phyloP scores from a whole-genome alignment of 192 early-diverging fungal genomes.

The Podila verticillata region DNA sequence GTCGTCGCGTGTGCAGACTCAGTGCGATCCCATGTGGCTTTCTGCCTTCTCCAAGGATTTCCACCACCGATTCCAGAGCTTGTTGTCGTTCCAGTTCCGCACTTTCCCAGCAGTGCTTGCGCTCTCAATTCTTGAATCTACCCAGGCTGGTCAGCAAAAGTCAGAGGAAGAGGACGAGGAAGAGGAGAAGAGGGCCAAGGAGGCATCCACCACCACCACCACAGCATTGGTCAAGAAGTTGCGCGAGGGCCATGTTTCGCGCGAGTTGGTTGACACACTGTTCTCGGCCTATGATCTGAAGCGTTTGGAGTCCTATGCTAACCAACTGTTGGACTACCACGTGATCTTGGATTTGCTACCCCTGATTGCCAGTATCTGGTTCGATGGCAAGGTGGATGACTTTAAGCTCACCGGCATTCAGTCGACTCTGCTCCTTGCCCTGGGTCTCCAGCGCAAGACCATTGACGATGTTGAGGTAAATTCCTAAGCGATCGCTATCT shows the following conservation, averaged over 20 bases:
- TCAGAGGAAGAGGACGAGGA: slow-evolving; percentile 21
- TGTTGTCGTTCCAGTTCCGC: slow-evolving; percentile 90
- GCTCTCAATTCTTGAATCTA: slow-evolving; percentile 85
- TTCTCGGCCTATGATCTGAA: slow-evolving; percentile 92
- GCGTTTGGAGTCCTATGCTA: slow-evolving; percentile 94
- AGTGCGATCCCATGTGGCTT: slow-evolving; percentile 80
- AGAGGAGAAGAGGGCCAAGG: background rate
- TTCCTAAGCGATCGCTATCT: background rate
- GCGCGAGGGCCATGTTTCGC: slow-evolving; percentile 34
- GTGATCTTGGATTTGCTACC: slow-evolving; percentile 95
- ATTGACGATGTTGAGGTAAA: slow-evolving; percentile 81
- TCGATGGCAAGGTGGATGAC: slow-evolving; percentile 68
- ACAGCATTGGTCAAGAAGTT: slow-evolving; percentile 28
- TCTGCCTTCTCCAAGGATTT: slow-evolving; percentile 92
- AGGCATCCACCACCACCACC: background rate
- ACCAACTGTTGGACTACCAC: slow-evolving; percentile 98
- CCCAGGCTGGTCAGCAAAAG: slow-evolving; percentile 60
- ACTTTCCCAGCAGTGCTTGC: slow-evolving; percentile 84
- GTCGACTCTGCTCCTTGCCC: slow-evolving; percentile 83
- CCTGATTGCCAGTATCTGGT: slow-evolving; percentile 81
- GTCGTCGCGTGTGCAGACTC: slow-evolving; percentile 53
- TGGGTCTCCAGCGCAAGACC: slow-evolving; percentile 93
- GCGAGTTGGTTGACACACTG: slow-evolving; percentile 45
- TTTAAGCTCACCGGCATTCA: slow-evolving; percentile 89
- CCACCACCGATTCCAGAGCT: slow-evolving; percentile 85